phyloP scores from a whole-genome alignment of 2,329 filamentous ascomycete species.

The Metarhizium anisopliae region DNA sequence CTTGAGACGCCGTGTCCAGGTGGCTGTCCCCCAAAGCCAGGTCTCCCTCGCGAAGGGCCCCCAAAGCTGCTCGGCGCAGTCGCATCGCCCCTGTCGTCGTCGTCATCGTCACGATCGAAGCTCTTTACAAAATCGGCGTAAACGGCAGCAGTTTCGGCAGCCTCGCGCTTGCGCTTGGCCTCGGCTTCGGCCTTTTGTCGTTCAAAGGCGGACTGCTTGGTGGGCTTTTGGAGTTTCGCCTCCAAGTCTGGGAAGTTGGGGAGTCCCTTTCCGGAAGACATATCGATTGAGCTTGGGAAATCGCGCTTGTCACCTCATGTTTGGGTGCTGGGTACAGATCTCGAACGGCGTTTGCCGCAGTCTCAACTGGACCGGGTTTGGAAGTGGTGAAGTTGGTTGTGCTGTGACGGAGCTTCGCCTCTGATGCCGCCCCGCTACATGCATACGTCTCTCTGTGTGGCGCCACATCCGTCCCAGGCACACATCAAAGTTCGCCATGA shows the following conservation, averaged over 20 bases:
- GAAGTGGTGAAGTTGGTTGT: neutral
- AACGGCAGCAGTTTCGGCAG: conserved; percentile 78
- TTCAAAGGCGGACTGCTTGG: conserved; percentile 82
- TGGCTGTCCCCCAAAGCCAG: conserved; percentile 3
- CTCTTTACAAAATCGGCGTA: conserved; percentile 83
- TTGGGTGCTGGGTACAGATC: neutral
- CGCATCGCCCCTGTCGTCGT: conserved; percentile 24
- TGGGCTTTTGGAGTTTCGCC: conserved; percentile 68
- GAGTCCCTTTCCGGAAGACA: conserved; percentile 40
- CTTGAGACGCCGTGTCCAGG: conserved; percentile 24
- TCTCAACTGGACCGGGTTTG: neutral
- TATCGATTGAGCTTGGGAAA: conserved; percentile 13
- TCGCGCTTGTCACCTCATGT: conserved; percentile 5
- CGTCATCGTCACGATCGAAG: conserved; percentile 54
- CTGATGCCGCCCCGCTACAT: conserved; percentile 8
- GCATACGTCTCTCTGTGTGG: conserved; percentile 4
- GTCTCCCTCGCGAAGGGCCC: conserved; percentile 8
- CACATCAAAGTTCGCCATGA: neutral
- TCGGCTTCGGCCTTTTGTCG: conserved; percentile 82
- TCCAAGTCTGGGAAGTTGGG: conserved; percentile 61
- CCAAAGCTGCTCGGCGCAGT: conserved; percentile 11
- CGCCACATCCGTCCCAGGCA: too few species aligned
- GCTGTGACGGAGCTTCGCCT: neutral
- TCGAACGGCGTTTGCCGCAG: neutral
- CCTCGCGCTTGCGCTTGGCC: conserved; percentile 76